phyloP scores from a whole-genome alignment of 2,329 filamentous ascomycete genomes.

The Fusarium concolor region DNA sequence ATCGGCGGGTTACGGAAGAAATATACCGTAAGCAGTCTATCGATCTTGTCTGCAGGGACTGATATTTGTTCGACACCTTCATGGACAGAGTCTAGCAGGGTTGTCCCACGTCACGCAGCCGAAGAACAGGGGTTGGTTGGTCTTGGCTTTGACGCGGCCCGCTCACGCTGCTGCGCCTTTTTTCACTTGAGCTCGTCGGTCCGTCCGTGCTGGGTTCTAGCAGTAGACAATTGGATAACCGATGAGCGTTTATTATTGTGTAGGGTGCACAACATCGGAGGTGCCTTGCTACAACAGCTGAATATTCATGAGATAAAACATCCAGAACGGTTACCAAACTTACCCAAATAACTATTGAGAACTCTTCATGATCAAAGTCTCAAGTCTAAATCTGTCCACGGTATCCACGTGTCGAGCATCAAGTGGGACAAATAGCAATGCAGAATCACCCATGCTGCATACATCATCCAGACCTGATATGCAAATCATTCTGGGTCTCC shows the following conservation, averaged over 20 bases:
- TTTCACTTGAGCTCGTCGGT: constrained; percentile 8
- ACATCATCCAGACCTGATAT: constrained; percentile 14
- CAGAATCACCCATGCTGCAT: constrained; percentile 29
- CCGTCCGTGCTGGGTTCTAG: background rate
- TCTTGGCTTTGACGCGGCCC: constrained; percentile 29
- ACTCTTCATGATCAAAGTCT: background rate
- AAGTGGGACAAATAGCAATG: constrained; percentile 28
- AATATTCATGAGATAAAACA: background rate
- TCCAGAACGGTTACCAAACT: too few species aligned
- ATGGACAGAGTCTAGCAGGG: background rate
- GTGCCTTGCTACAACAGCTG: background rate
- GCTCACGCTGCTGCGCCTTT: constrained; percentile 16
- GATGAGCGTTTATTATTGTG: background rate
- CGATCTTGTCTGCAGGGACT: constrained; percentile 27
- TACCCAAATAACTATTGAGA: too few species aligned
- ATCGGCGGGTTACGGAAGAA: constrained; percentile 35
- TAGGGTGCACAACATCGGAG: background rate
- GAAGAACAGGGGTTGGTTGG: constrained; percentile 11
- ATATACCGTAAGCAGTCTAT: constrained; percentile 28
- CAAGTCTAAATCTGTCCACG: background rate
- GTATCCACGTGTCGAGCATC: constrained; percentile 37
- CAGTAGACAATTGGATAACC: too few species aligned
- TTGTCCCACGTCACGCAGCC: constrained; percentile 21
- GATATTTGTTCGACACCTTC: background rate
- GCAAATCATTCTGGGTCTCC: constrained; percentile 26